Evolutionary conservation across 176 grass and related monocot genomes (phyloP), one percentile per base, ranked within the genome.

Genomic region (Zoysia japonica): DNA sequence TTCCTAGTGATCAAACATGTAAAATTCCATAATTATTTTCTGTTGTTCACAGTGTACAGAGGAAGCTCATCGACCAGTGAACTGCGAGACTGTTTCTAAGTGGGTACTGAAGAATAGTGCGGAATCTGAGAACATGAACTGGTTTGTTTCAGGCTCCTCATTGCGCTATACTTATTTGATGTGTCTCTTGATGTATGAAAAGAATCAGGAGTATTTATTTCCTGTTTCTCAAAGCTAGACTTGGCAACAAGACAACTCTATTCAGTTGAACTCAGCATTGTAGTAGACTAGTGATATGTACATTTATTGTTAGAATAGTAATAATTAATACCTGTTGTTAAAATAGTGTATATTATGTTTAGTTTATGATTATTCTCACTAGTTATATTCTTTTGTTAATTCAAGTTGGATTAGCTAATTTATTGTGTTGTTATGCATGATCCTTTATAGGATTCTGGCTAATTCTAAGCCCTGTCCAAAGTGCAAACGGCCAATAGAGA

Each of bases 91-190:
- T 69, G 92, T 95, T 70, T 78, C 86, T 15, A 95, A 86, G 72
- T 99, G 96, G 96, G 79, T 95, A 72, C 72, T 93, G 67, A 95
- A 99, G 75, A 99, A 99, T 66, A 95, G 92, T n/a, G 92, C 92
- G 2, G 96, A 99, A 78, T 99, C 96, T 67, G 96, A 99, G 83
- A 99, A 95, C 82, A 95, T 95, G 92, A 99, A 95, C 70, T 99
- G 96, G 96, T 99, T 80, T 71, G 87, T 88, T 53, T 35, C 51
- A 67, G 5, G 7, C 50, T 82, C 39, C 76, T 49, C 20, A 5
- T 56, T 36, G 43, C 71, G 3, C 20, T 61, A 10, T 61, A 11
- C 59, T 61, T n/a, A 50, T 61, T 67, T 52, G 51, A 78, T 78
- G 42, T 44, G 14, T 45, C 59, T 41, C 73, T 59, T 9, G 56